Evolutionary conservation across 768 basidiomycete genomes (phyloP), one percentile per base, ranked within the genome.

Genomic region (Xanthoconium stramineum): DNA sequence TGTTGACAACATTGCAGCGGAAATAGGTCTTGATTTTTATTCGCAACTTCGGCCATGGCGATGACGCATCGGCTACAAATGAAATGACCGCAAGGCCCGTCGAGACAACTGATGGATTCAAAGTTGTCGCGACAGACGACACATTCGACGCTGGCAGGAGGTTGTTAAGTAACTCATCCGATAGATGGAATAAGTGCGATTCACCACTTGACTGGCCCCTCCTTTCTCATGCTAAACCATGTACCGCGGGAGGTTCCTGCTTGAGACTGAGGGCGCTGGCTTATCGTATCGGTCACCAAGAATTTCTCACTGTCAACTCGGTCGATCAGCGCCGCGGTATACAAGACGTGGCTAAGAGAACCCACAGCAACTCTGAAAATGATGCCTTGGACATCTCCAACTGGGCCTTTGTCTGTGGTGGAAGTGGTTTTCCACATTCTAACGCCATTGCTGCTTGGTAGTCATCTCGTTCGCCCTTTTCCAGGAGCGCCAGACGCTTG

Each of bases 1-100:
- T 72, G 58, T 35, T 74, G 64, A 65, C 83, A 85, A 60, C 83
- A 85, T 45, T 75, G 75, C 19, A 81, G 71, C 0, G 83, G 82
- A 44, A 76, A 78, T 0, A 83, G 68, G 0, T 77, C 75, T 61
- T 83, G 82, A 63, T 83, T 80, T 24, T 67, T 70, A 12, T 65
- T 74, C 36, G 79, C 76, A 0, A 75, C 58, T 46, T 75, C 63
- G 5, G 78, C 78, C 53, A 83, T 75, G 14, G 72, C 59, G 6
- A 57, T 53, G 10, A 81, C 48, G 60, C 83, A 85, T 20, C 60
- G 65, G n/a, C 48, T 47, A 59, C 82, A 83, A 53, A 84, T 79
- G 55, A 69, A 59, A 59, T 85, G 80, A 6, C 70, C 67, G 59
- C 83, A 84, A 3, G 72, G 67, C 2, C 75, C 75, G 9, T 62